These are phyloP conservation scores for Vinca major DNA, from an alignment of 305 asterid species.

Conservation along the genomic window DNA sequence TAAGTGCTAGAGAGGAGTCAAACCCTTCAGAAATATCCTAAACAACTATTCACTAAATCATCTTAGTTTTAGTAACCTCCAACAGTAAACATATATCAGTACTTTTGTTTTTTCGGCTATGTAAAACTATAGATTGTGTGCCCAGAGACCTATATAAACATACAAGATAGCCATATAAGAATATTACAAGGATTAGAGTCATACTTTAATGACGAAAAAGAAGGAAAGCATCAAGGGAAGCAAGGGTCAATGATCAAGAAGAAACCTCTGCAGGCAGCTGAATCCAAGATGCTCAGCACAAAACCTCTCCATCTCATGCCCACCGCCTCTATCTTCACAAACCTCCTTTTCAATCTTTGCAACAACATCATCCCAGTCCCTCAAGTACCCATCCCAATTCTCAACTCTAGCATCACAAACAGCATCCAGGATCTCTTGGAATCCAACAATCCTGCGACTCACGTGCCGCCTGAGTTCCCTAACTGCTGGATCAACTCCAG, in stretches of 20 bases:
- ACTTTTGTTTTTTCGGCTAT: background rate
- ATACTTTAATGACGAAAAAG: background rate
- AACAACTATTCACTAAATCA: background rate
- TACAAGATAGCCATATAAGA: background rate
- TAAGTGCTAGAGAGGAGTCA: too few species aligned
- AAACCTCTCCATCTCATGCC: conserved; percentile 66
- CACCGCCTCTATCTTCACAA: conserved; percentile 61
- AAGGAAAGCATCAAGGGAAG: background rate
- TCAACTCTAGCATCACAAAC: conserved; percentile 56
- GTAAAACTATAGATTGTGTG: conserved; percentile 1
- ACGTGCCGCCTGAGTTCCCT: conserved; percentile 81
- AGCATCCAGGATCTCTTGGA: conserved; percentile 89
- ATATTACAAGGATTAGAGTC: background rate
- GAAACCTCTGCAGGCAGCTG: conserved; percentile 87
- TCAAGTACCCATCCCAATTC: conserved; percentile 65
- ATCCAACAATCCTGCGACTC: conserved; percentile 77
- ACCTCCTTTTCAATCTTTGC: conserved; percentile 56
- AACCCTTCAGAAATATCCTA: background rate
- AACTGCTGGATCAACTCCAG: conserved; percentile 70
- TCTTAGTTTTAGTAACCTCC: background rate
- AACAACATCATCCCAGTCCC: conserved; percentile 76
- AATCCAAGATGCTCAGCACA: conserved; percentile 89
- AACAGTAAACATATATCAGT: background rate
- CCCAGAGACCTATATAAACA: background rate
- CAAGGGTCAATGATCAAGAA: conserved; percentile 50